phyloP scores from a whole-genome alignment of 2,329 filamentous ascomycete genomes.

The Colletotrichum sp. region DNA sequence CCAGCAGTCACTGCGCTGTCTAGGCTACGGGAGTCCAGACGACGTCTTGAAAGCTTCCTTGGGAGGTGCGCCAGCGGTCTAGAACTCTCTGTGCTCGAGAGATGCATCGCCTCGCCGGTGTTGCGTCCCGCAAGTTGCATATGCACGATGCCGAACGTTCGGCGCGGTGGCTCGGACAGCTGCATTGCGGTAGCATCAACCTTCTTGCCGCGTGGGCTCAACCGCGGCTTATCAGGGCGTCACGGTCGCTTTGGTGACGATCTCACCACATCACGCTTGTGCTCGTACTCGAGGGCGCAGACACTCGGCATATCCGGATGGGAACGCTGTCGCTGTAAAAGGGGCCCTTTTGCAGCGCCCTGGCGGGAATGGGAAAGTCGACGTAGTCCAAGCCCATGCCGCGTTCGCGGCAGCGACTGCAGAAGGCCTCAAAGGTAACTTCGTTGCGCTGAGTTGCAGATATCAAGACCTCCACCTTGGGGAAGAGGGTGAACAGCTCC shows the following conservation, averaged over 20 bases:
- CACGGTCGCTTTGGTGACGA: background rate
- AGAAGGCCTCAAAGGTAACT: constrained; percentile 70
- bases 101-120: background rate
- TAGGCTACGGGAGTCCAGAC: background rate
- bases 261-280: constrained; percentile 2
- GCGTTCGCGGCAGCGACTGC: constrained; percentile 59
- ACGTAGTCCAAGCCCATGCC: constrained; percentile 48
- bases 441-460: constrained; percentile 74
- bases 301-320: constrained; percentile 57
- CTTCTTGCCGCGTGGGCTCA: background rate
- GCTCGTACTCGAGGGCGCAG: constrained; percentile 3
- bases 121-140: background rate
- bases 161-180: background rate
- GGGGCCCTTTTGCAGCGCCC: constrained; percentile 59
- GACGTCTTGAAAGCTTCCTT: background rate
- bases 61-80: background rate
- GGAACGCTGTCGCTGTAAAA: constrained; percentile 67
- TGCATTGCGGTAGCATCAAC: background rate
- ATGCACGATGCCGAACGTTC: background rate
- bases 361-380: constrained; percentile 42
- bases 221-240: background rate
- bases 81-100: background rate
- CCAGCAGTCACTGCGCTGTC: background rate
- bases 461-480: constrained; percentile 65
- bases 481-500: constrained; percentile 64